Percentiles rank a stretch among this genome's conserved stretches.
phyloP scores from a whole-genome alignment of 192 early-diverging fungal species.

The Rhizophlyctis rosea region DNA sequence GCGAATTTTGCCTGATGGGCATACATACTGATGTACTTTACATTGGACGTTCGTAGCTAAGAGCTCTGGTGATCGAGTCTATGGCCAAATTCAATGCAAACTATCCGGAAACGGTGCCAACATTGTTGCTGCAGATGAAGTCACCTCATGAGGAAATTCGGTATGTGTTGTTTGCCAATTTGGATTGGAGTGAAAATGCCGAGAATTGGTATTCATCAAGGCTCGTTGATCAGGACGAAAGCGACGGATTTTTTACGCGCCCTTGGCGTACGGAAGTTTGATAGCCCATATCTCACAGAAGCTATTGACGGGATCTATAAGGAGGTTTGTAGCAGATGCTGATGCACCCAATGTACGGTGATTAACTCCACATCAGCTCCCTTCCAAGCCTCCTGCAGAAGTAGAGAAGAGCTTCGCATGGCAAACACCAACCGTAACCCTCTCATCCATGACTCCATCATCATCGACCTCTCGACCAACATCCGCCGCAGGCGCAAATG shows the following conservation, averaged over 20 bases:
- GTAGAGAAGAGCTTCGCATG: constrained; percentile 1
- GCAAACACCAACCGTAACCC: no score
- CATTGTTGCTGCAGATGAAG: constrained; percentile 29
- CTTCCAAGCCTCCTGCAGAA: not conserved
- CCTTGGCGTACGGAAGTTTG: constrained; percentile 25
- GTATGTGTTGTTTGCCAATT: constrained; percentile 12
- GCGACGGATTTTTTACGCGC: constrained; percentile 22
- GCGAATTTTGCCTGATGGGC: no score
- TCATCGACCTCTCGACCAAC: not conserved
- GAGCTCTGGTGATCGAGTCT: constrained; percentile 27
- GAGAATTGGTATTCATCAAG: no score
- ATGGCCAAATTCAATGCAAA: constrained; percentile 22
- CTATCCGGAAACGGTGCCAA: constrained; percentile 32
- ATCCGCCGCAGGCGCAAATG: no score
- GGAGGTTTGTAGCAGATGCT: constrained; percentile 8
- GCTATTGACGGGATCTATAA: constrained; percentile 21
- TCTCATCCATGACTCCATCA: no score
- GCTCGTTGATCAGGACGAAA: constrained; percentile 4
- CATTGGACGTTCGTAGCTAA: constrained; percentile 18
- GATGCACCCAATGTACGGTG: constrained; percentile 3
- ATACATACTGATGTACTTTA: no score
- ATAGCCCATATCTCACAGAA: constrained; percentile 13
- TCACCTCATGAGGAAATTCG: constrained; percentile 28
- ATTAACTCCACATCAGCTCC: not conserved
- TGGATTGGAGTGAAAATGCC: no score